Evolutionary conservation across 2,329 filamentous ascomycete species (phyloP).

Genomic region (Ceratocystis lukuohia): DNA sequence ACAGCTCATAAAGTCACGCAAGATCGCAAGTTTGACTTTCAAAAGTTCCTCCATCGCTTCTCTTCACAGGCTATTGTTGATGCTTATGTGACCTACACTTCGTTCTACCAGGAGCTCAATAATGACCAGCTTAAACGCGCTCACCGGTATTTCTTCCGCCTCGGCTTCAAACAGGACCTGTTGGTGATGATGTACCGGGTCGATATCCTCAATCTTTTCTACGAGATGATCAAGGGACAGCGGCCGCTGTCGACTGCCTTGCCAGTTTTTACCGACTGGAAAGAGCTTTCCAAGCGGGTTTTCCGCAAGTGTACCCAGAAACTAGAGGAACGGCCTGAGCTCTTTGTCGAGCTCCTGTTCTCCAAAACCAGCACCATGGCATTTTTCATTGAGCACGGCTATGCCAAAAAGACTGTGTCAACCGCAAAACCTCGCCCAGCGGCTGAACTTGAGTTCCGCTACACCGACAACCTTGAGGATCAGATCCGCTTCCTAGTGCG

Average conservation of each 20-base stretch:
- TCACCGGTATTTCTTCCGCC: slow-evolving; percentile 85
- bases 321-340: slow-evolving; percentile 68
- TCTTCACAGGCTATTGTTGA: slow-evolving; percentile 74
- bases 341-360: slow-evolving; percentile 86
- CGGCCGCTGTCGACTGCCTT: slow-evolving; percentile 56
- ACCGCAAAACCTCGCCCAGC: slow-evolving; percentile 52
- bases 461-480: slow-evolving; percentile 51
- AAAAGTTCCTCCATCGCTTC: slow-evolving; percentile 67
- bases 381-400: slow-evolving; percentile 81
- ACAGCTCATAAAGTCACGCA: slow-evolving; percentile 57
- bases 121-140: slow-evolving; percentile 74
- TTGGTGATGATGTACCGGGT: slow-evolving; percentile 78
- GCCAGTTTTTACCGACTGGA: slow-evolving; percentile 72
- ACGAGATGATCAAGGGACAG: slow-evolving; percentile 84
- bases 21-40: slow-evolving; percentile 91
- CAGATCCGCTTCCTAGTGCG: slow-evolving; percentile 71
- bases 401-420: slow-evolving; percentile 58
- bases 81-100: slow-evolving; percentile 70
- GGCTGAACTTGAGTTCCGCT: slow-evolving; percentile 71
- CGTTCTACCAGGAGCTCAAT: slow-evolving; percentile 68
- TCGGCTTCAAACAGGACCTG: slow-evolving; percentile 91
- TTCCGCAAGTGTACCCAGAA: slow-evolving; percentile 72
- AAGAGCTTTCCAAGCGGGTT: slow-evolving; percentile 74
- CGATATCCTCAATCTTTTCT: slow-evolving; percentile 77
- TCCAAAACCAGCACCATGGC: slow-evolving; percentile 76